Percentiles rank a stretch among this genome's conserved stretches.
Evolutionary conservation across 352 stramenopile genomes (phyloP).

Genomic region (Pythium rhizo-oryzae): DNA sequence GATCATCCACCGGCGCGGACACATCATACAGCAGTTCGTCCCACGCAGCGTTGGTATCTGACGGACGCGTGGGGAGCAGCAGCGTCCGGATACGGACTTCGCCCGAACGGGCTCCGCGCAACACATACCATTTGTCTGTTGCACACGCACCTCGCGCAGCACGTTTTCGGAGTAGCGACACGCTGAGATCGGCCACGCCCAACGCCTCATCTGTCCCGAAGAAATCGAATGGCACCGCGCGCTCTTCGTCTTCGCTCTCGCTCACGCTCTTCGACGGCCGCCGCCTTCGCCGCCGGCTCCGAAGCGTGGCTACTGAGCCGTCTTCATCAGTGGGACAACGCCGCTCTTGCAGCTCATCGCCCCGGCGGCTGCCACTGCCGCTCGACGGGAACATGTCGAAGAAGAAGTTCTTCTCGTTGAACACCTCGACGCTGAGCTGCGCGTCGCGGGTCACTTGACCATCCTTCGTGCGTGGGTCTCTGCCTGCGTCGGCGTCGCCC

Average conservation of each 20-base stretch:
- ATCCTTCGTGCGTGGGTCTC: too few species aligned
- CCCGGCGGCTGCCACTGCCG: conserved; percentile 9
- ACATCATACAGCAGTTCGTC: conserved; percentile 34
- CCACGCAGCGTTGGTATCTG: conserved; percentile 39
- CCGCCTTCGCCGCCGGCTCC: background rate
- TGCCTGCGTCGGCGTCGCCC: background rate
- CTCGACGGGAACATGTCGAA: conserved; percentile 82
- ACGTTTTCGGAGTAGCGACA: conserved; percentile 38
- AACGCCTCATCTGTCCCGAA: conserved; percentile 45
- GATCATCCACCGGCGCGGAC: conserved; percentile 45
- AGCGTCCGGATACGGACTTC: conserved; percentile 73
- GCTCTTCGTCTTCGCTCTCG: background rate
- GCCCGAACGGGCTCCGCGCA: conserved; percentile 54
- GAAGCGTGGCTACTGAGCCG: background rate
- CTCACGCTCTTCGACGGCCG: background rate
- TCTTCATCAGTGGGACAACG: background rate
- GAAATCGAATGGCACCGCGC: background rate
- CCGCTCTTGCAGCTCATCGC: background rate
- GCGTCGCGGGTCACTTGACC: background rate
- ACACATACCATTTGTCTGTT: conserved; percentile 64
- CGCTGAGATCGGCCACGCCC: conserved; percentile 55
- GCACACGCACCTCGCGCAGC: conserved; percentile 30
- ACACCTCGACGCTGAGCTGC: conserved; percentile 50
- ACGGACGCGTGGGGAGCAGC: conserved; percentile 31
- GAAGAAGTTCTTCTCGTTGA: conserved; percentile 80